These are phyloP conservation scores for Rheum nobile DNA, from an alignment of 148 eudicot species.

Conservation along the genomic window DNA sequence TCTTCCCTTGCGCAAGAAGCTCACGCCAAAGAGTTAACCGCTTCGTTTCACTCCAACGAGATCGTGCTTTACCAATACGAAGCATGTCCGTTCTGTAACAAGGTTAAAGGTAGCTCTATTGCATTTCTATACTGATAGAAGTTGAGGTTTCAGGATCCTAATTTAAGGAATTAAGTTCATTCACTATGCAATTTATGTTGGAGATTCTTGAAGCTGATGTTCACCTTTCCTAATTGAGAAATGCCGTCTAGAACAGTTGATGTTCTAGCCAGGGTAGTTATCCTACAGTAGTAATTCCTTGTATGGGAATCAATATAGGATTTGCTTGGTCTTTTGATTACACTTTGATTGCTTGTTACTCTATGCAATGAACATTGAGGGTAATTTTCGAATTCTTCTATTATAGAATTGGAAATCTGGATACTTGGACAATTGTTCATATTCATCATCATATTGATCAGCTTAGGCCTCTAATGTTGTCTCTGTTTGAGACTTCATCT, in stretches of 20 bases:
- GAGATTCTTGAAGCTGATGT: neutral
- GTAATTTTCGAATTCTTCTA: neutral
- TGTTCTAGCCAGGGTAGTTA: neutral
- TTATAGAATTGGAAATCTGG: neutral
- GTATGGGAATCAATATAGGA: neutral
- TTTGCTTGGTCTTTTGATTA: neutral
- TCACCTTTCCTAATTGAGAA: neutral
- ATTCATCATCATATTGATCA: neutral
- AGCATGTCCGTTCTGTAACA: slow-evolving; percentile 98
- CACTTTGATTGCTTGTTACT: neutral
- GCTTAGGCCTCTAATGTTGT: no score
- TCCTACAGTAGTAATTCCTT: neutral
- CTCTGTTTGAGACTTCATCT: neutral
- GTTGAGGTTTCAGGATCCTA: neutral
- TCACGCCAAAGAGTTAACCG: slow-evolving; percentile 25
- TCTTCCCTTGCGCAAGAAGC: slow-evolving; percentile 15
- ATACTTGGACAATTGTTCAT: neutral
- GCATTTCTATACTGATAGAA: neutral
- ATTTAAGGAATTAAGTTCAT: neutral
- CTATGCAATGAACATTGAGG: neutral
- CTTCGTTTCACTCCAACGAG: slow-evolving; percentile 33
- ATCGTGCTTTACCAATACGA: slow-evolving; percentile 91
- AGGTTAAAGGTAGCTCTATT: slow-evolving; percentile 63
- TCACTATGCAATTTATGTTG: neutral
- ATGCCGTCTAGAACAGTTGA: neutral